Evolutionary conservation across 2,329 filamentous ascomycete species (phyloP).

Genomic region (Atkinsonella texensis): DNA sequence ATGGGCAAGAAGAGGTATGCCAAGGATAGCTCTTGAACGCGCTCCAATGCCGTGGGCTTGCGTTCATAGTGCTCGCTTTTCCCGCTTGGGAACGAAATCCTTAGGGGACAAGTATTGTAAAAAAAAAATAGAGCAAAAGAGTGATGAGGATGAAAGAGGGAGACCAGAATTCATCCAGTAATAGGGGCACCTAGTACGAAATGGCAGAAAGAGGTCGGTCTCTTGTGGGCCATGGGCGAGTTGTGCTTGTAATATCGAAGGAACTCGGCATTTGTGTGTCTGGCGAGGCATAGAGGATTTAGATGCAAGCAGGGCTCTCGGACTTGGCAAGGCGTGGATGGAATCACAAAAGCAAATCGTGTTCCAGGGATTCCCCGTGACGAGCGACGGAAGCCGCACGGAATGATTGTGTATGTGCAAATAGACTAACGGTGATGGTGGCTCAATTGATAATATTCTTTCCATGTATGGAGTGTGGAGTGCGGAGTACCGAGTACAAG

Average conservation of each 20-base stretch:
- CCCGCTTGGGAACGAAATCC: too few species aligned
- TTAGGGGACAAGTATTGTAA: background rate
- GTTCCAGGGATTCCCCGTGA: background rate
- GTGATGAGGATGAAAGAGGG: background rate
- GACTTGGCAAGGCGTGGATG: background rate
- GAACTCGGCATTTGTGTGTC: background rate
- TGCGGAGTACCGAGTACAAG: too few species aligned
- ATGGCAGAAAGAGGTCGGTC: background rate
- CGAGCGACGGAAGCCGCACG: background rate
- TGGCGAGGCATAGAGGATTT: constrained; percentile 3
- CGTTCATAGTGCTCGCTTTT: too few species aligned
- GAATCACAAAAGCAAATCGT: background rate
- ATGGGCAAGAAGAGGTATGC: constrained; percentile 78
- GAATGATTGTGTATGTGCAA: background rate
- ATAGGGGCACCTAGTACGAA: background rate
- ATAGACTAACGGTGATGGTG: background rate
- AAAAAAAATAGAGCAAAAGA: background rate
- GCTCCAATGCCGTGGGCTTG: background rate
- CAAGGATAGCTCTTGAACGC: constrained; percentile 43
- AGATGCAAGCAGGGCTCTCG: background rate
- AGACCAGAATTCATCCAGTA: background rate
- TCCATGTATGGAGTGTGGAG: too few species aligned
- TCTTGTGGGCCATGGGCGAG: background rate
- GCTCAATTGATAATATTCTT: background rate
- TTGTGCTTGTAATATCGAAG: constrained; percentile 1